These are phyloP conservation scores for Zygosaccharomyces pseudobailii DNA, from an alignment of 1,139 yeast species.

Conservation along the genomic window DNA sequence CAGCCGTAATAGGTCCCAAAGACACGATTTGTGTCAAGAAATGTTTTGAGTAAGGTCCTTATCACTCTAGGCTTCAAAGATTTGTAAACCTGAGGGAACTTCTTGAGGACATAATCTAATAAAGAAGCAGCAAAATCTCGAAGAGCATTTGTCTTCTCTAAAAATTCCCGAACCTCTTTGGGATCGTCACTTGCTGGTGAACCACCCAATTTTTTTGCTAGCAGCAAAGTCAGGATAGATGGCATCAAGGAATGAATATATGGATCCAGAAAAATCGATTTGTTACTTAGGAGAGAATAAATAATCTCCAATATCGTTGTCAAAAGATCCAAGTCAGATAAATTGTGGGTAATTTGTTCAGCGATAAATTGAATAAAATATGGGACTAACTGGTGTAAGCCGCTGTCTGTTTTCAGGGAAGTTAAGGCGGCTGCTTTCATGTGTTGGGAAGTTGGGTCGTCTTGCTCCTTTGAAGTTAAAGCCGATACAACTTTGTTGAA, in stretches of 20 bases:
- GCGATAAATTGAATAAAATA: slow-evolving; percentile 94
- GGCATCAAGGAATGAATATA: slow-evolving; percentile 97
- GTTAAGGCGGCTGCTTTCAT: slow-evolving; percentile 75
- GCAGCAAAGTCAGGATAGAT: slow-evolving; percentile 77
- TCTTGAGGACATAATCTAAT: slow-evolving; percentile 67
- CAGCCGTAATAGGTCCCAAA: slow-evolving; percentile 93
- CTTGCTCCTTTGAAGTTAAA: slow-evolving; percentile 43
- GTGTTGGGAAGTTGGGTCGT: slow-evolving; percentile 46
- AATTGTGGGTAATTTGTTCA: slow-evolving; percentile 87
- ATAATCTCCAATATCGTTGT: slow-evolving; percentile 90
- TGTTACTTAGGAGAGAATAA: slow-evolving; percentile 77
- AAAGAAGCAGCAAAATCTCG: slow-evolving; percentile 87
- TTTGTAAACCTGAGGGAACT: slow-evolving; percentile 82
- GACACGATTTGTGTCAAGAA: slow-evolving; percentile 69
- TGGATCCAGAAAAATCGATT: slow-evolving; percentile 87
- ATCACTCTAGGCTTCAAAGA: slow-evolving; percentile 92
- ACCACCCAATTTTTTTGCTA: slow-evolving; percentile 87
- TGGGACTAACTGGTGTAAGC: slow-evolving; percentile 93
- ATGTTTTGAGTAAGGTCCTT: slow-evolving; percentile 84
- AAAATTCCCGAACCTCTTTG: slow-evolving; percentile 18
- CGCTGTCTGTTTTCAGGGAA: slow-evolving; percentile 86
- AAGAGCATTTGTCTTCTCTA: slow-evolving; percentile 51
- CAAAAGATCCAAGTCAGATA: slow-evolving; percentile 65
- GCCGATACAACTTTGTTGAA: slow-evolving; percentile 89
- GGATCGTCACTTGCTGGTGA: slow-evolving; percentile 19